These are phyloP conservation scores for Maudiozyma pseudohumilis DNA, from an alignment of 805 yeast genomes.

Conservation along the genomic window DNA sequence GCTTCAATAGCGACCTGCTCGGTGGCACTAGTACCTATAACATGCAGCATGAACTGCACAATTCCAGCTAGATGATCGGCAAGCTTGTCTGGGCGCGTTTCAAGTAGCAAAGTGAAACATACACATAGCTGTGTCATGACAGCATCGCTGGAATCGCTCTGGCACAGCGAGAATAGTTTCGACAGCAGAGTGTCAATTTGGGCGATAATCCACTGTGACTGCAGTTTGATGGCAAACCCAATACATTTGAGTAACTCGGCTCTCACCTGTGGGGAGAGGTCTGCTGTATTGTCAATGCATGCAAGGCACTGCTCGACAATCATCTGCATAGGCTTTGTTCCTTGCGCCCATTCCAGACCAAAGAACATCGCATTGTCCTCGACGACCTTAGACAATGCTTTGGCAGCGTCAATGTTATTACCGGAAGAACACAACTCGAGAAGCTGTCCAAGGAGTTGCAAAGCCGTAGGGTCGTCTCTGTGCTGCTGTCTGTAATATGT, in stretches of 20 bases:
- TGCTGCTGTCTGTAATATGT: constrained; percentile 31
- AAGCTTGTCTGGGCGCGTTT: constrained; percentile 70
- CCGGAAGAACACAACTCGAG: constrained; percentile 43
- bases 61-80: constrained; percentile 80
- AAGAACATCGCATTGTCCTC: constrained; percentile 70
- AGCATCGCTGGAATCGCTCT: constrained; percentile 39
- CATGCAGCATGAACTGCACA: constrained; percentile 70
- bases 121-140: constrained; percentile 70
- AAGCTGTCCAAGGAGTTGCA: constrained; percentile 55
- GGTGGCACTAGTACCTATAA: constrained; percentile 46
- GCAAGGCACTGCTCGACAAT: constrained; percentile 58
- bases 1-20: constrained; percentile 84
- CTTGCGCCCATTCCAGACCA: constrained; percentile 43
- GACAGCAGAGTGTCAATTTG: constrained; percentile 57
- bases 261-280: constrained; percentile 37
- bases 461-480: constrained; percentile 42
- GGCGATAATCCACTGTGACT: constrained; percentile 53
- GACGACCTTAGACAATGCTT: constrained; percentile 78
- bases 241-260: constrained; percentile 60
- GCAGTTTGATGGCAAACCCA: constrained; percentile 63
- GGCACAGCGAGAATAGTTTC: constrained; percentile 60
- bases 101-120: constrained; percentile 62
- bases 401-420: constrained; percentile 38
- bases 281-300: constrained; percentile 32
- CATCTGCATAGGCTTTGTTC: constrained; percentile 48